These are phyloP conservation scores for Phanerodontia chrysosporium DNA, from an alignment of 768 basidiomycete genomes.

Conservation along the genomic window DNA sequence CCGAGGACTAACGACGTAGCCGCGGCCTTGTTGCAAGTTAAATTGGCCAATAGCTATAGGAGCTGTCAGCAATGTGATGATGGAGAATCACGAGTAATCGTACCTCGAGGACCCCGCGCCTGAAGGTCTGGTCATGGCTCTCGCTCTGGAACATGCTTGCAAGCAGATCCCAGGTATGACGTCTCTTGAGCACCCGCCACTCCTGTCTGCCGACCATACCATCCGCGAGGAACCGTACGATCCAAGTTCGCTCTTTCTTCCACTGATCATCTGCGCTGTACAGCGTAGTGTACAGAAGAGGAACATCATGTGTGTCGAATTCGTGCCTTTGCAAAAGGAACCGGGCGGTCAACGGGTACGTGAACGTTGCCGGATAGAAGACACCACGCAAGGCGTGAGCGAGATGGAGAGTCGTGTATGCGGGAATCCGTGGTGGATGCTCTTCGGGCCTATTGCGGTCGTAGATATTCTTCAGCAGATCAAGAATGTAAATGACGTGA, in stretches of 20 bases:
- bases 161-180: slow-evolving; percentile 87
- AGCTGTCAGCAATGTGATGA: neutral
- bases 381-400: slow-evolving; percentile 77
- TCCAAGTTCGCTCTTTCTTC: slow-evolving; percentile 89
- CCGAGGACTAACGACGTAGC: slow-evolving; percentile 67
- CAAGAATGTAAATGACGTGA: slow-evolving; percentile 69
- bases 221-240: slow-evolving; percentile 76
- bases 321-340: slow-evolving; percentile 89
- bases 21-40: slow-evolving; percentile 68
- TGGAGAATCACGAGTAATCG: slow-evolving; percentile 16
- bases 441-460: slow-evolving; percentile 33
- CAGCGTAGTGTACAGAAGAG: slow-evolving; percentile 85
- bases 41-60: slow-evolving; percentile 63
- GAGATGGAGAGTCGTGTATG: slow-evolving; percentile 76
- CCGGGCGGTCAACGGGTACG: slow-evolving; percentile 80
- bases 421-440: slow-evolving; percentile 55
- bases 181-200: slow-evolving; percentile 74
- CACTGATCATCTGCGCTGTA: slow-evolving; percentile 74
- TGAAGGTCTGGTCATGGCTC: slow-evolving; percentile 44
- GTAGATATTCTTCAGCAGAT: slow-evolving; percentile 58
- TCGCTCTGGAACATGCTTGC: slow-evolving; percentile 78
- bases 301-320: slow-evolving; percentile 79
- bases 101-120: slow-evolving; percentile 67
- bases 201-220: slow-evolving; percentile 73
- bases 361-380: slow-evolving; percentile 84